Evolutionary conservation across 805 yeast genomes (phyloP), one percentile per base, ranked within the genome.

Genomic region (Myxozyma sirexii): DNA sequence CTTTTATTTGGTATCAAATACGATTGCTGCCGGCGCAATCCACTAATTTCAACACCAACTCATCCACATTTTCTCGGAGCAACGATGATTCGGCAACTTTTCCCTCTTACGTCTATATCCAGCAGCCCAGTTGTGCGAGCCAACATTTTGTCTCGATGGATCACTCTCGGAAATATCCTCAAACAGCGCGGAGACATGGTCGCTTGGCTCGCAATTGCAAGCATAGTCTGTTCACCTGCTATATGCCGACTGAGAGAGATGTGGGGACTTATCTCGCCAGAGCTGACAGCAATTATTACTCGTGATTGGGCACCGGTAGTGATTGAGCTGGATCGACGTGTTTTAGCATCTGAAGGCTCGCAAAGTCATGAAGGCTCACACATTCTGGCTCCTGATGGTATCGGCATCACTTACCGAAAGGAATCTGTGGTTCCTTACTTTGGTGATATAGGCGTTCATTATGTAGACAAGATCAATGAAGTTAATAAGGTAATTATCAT

Each of bases 281-380:
- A 81, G 29, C 77, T 82, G 47, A 72, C 88, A 54, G 84, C 82
- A 56, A 75, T 83, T 1, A 82, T 90, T 29, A 82, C 85, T 45
- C 83, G 84, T 52, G 96, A 88, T 67, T 93, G 97, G 97, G 89
- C 94, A 0, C 96, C 96, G 1, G 96, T 93, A 24, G 86, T 90
- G 7, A 90, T 88, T 74, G 97, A 92, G 70, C 78, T 93, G 37
- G 96, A 90, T 63, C 81, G 94, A 69, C 79, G 94, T 66, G 81
- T 86, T 50, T 78, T 88, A 72, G 77, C 82, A 21, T 79, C 83
- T 46, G 82, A 83, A 51, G 76, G 84, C 3, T 78, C 83, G 41
- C 41, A 53, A 15, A 81, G 80, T 56, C 81, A 84, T 72, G 79
- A 81, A 53, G 84, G 86, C 29, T 85, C 82, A 64, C 88, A 86